Conservation (phyloP, 306 rosid species). For the Rosa rugosa region DNA sequence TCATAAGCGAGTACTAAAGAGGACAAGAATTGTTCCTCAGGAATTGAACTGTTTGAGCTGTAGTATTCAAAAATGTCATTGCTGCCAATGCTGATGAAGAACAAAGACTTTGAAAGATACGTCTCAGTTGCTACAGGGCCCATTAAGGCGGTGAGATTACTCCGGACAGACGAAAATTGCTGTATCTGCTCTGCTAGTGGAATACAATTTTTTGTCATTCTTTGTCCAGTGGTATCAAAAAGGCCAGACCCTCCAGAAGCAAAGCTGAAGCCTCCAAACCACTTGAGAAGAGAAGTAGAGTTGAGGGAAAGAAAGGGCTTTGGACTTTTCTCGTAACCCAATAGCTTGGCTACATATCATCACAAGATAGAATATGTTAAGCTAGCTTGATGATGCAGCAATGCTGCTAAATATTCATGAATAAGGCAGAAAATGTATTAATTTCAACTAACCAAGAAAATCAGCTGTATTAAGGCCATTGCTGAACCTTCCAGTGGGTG, state of each 20-base stretch:
- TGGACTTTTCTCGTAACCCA: slow-evolving; percentile 28
- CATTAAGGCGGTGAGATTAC: slow-evolving; percentile 4
- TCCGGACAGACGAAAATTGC: slow-evolving; percentile 10
- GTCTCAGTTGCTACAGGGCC: slow-evolving; percentile 10
- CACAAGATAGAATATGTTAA: background rate
- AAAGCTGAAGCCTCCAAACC: slow-evolving; percentile 25
- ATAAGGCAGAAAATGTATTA: background rate
- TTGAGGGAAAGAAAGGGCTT: slow-evolving; percentile 29
- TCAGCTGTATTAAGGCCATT: slow-evolving; percentile 33
- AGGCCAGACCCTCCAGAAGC: slow-evolving; percentile 38
- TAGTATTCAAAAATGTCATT: slow-evolving; percentile 24
- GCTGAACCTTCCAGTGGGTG: slow-evolving; percentile 38
- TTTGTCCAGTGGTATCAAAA: slow-evolving; percentile 25
- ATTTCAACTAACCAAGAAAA: slow-evolving; percentile 27
- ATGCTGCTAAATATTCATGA: background rate
- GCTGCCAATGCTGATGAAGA: slow-evolving; percentile 32
- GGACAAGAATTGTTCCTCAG: slow-evolving; percentile 14
- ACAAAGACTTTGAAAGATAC: slow-evolving; percentile 18
- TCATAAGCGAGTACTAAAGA: slow-evolving; percentile 15
- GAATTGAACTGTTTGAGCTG: slow-evolving; percentile 11
- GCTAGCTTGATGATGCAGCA: background rate
- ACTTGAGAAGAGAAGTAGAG: background rate
- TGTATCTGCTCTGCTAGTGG: slow-evolving; percentile 24
- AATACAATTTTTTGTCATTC: slow-evolving; percentile 12
- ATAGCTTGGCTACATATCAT: slow-evolving; percentile 14